Evolutionary conservation across 2,329 filamentous ascomycete species (phyloP).

Genomic region (Metarhizium rileyi): DNA sequence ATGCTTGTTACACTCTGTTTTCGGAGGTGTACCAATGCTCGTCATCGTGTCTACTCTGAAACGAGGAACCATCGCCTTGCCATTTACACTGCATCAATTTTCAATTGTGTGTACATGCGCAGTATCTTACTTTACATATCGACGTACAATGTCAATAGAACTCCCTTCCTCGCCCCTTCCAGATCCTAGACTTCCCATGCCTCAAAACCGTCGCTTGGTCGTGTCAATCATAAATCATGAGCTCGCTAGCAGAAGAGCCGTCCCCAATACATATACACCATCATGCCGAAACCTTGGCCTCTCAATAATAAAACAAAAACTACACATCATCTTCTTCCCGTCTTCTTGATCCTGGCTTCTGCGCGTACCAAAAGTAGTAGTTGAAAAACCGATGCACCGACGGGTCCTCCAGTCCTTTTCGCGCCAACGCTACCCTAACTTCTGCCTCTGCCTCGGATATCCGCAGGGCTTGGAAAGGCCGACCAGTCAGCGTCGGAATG

Average conservation of each 20-base stretch:
- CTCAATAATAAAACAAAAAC: neutral
- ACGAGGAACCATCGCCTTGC: no score
- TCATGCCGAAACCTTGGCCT: neutral
- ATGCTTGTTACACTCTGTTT: no score
- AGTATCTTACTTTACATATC: neutral
- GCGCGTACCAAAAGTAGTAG: conserved; percentile 27
- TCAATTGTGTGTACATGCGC: neutral
- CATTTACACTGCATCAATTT: neutral
- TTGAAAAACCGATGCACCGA: conserved; percentile 25
- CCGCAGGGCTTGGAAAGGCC: conserved; percentile 22
- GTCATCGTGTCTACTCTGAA: no score
- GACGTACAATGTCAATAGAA: neutral
- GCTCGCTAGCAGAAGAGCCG: neutral
- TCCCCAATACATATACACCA: neutral
- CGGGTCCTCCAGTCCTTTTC: conserved; percentile 16
- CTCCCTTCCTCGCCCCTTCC: neutral
- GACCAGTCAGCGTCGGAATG: conserved; percentile 25
- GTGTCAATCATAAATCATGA: neutral
- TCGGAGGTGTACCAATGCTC: no score
- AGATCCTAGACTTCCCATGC: neutral
- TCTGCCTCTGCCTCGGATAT: conserved; percentile 19
- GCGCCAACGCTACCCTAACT: conserved; percentile 16
- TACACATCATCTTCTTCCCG: neutral
- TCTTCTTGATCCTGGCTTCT: conserved; percentile 16
- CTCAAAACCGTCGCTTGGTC: neutral